Evolutionary conservation across 495 filamentous ascomycete species (phyloP), one percentile per base, ranked within the genome.

Genomic region (Chaetomium tenue): DNA sequence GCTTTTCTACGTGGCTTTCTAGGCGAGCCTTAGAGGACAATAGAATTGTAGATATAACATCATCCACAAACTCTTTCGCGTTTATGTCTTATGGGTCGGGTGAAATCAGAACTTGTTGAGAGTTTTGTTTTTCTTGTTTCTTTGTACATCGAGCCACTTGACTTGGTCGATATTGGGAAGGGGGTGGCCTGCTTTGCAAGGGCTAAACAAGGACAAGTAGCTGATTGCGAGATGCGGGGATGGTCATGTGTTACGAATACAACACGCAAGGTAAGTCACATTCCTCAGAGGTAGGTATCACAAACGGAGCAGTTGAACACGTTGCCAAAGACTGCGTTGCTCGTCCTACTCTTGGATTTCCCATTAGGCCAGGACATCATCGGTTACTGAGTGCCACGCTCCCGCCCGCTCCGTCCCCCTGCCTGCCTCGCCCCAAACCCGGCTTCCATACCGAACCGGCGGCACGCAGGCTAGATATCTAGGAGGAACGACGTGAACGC

Each of bases 401-500:
- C 20, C 56, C 55, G n/a, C 47, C 46, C 20, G 60, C 26, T 58
- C 55, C 54, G 9, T n/a, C 46, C 33, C 9, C 25, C 64, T 60
- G 7, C 40, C 60, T 58, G 53, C 47, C 39, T 50, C 47, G 47
- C 48, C 48, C 48, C 37, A 28, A 47, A 7, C 47, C 60, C n/a
- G 16, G 23, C 8, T 58, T 51, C 52, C 42, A 58, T 53, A 15
- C 22, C 52, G 63, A 46, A 15, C 20, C 51, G 16, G 53, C 42
- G 44, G 23, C 42, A 30, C 23, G 33, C 33, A 12, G 33, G 33
- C 33, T 37, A 46, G n/a, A 16, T 44, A 40, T 37, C 52, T n/a
- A 12, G 54, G 54, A 51, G 60, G 48, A 53, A 46, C 60, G 56
- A 61, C 26, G 61, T 23, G n/a, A 60, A 64, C 55, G 66, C 53